Evolutionary conservation across 2,329 filamentous ascomycete genomes (phyloP), one percentile per base, ranked within the genome.

Genomic region (Hypocreales sp.): DNA sequence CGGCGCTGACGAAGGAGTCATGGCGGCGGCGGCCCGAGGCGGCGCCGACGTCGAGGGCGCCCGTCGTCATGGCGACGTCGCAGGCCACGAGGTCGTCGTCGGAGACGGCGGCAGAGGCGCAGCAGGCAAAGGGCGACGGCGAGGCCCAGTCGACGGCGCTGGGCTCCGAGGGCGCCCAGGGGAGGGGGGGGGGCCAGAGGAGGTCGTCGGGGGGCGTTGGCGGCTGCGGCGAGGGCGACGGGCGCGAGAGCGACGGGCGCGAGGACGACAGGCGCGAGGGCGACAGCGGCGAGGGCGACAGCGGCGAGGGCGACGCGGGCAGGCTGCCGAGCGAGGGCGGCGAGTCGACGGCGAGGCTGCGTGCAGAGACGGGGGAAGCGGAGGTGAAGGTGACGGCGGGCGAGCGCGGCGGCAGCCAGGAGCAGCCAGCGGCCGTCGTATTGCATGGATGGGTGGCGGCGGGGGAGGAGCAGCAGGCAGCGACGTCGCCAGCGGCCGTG

Each of bases 1-100:
- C 68, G 31, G 67, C 65, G 53, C 67, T 71, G 48, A 71, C 67
- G 48, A 76, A 75, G 29, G 71, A 76, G 55, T 75, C 70, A 47
- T 74, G 67, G 39, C 69, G 64, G 48, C 50, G 58, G 46, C 65
- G 67, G 53, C 62, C 57, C 55, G 69, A 58, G 47, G 50, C 49
- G 31, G 61, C 60, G 55, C 62, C 55, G 7, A 20, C 10, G 51
- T 75, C 69, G 43, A 71, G 63, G 36, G 60, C 55, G 40, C 66
- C 67, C 39, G 68, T 66, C 38, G 71, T 72, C 64, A 74, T 73
- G 29, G 62, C 49, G 48, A 41, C 39, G 38, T 53, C 38, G 31
- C 43, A 39, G 32, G 45, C 35, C 37, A 37, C 35, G 31, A 39
- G 30, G 17, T 46, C 36, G 37, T 39, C 34, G 37, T 48, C 40